Evolutionary conservation across 768 basidiomycete genomes (phyloP).

Genomic region (button mushroom (Agaricus bisporus)): DNA sequence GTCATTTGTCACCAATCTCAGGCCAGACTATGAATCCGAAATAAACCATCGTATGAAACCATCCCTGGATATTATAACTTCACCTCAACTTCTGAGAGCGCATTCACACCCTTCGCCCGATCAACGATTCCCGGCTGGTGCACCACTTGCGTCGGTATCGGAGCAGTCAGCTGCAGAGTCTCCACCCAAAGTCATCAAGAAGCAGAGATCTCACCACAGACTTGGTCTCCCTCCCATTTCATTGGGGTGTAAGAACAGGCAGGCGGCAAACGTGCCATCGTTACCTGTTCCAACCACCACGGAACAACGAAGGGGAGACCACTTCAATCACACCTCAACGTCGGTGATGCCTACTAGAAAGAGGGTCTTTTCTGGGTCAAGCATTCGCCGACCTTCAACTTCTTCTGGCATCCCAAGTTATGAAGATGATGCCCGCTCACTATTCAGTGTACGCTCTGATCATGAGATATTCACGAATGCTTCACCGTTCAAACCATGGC

Average conservation of each 20-base stretch:
- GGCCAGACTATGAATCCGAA: conserved; percentile 12
- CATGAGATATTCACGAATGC: conserved; percentile 23
- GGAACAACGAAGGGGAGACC: conserved; percentile 24
- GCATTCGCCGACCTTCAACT: conserved; percentile 45
- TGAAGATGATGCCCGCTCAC: conserved; percentile 51
- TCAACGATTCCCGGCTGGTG: conserved; percentile 23
- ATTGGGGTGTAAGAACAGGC: conserved; percentile 27
- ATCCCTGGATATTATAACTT: conserved; percentile 15
- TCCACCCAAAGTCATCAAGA: conserved; percentile 32
- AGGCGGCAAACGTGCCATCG: conserved; percentile 20
- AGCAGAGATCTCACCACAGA: conserved; percentile 56
- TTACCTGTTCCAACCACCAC: conserved; percentile 16
- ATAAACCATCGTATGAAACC: conserved; percentile 14
- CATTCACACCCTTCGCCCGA: conserved; percentile 53
- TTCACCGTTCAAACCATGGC: conserved; percentile 19
- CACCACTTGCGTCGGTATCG: conserved; percentile 20
- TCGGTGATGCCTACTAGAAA: conserved; percentile 32
- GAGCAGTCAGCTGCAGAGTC: conserved; percentile 13
- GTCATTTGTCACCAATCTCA: conserved; percentile 18
- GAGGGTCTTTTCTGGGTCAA: conserved; percentile 61
- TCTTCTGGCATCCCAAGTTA: conserved; percentile 27
- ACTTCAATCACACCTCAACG: conserved; percentile 16
- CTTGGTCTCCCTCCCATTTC: conserved; percentile 49
- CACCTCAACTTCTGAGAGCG: conserved; percentile 37
- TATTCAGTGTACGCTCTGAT: conserved; percentile 47